Evolutionary conservation across 345 rosid genomes (phyloP).

Genomic region (Populus pruinosa): DNA sequence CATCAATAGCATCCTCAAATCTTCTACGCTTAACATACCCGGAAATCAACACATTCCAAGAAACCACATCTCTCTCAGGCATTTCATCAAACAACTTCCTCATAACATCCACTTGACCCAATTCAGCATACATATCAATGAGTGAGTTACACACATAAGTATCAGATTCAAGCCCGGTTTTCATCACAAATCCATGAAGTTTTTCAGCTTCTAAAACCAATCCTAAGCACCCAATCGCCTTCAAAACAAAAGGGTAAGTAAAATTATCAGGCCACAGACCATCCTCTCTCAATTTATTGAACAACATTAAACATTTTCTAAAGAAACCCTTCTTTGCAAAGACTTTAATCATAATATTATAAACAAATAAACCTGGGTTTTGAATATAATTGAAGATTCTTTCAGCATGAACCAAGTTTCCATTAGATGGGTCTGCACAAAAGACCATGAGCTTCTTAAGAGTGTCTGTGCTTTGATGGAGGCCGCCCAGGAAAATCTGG

Average conservation of each 20-base stretch:
- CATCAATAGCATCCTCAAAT: slow-evolving; percentile 50
- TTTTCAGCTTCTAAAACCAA: slow-evolving; percentile 36
- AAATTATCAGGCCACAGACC: slow-evolving; percentile 70
- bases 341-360: slow-evolving; percentile 62
- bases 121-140: slow-evolving; percentile 59
- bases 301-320: slow-evolving; percentile 42
- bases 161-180: slow-evolving; percentile 56
- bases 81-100: slow-evolving; percentile 62
- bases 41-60: slow-evolving; percentile 72
- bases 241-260: slow-evolving; percentile 63
- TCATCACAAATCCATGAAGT: slow-evolving; percentile 51
- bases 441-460: slow-evolving; percentile 45
- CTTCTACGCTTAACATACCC: slow-evolving; percentile 46
- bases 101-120: slow-evolving; percentile 33
- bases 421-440: slow-evolving; percentile 31
- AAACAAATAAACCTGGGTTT: slow-evolving; percentile 38
- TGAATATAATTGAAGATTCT: slow-evolving; percentile 25
- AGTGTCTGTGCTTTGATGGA: slow-evolving; percentile 31
- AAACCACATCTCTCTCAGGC: slow-evolving; percentile 58
- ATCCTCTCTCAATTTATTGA: slow-evolving; percentile 40
- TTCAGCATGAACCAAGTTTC: slow-evolving; percentile 36
- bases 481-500: slow-evolving; percentile 39
- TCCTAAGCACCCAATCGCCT: slow-evolving; percentile 27
- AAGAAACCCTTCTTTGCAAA: slow-evolving; percentile 37
- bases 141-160: slow-evolving; percentile 57